Conservation (phyloP, 1,139 yeast species). For the Candida sp. region DNA sequence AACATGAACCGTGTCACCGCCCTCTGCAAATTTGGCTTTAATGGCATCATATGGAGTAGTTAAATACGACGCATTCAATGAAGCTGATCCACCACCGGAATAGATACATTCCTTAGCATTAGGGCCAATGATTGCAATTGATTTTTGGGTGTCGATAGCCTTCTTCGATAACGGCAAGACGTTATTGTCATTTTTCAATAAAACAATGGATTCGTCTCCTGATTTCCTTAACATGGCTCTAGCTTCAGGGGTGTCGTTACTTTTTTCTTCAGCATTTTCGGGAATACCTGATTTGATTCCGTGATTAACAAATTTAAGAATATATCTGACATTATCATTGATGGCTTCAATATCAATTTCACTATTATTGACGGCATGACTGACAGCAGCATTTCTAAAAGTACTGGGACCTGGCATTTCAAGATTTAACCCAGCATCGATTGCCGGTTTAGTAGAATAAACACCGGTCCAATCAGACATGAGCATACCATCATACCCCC, state of each 20-base stretch:
- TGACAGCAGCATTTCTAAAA: conserved; percentile 34
- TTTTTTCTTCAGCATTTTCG: conserved; percentile 20
- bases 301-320: conserved; percentile 42
- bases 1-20: conserved; percentile 9
- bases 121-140: conserved; percentile 27
- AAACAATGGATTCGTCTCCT: conserved; percentile 48
- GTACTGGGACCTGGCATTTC: conserved; percentile 62
- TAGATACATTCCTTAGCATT: conserved; percentile 21
- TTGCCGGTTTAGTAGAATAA: conserved; percentile 40
- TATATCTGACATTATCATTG: conserved; percentile 41
- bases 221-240: conserved; percentile 35
- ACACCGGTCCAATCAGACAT: conserved; percentile 65
- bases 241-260: conserved; percentile 37
- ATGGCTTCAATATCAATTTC: conserved; percentile 24
- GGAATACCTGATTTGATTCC: conserved; percentile 32
- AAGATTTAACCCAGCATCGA: conserved; percentile 51
- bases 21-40: conserved; percentile 6
- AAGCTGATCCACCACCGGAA: conserved; percentile 30
- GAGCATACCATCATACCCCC: conserved; percentile 43
- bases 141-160: conserved; percentile 7
- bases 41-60: conserved; percentile 25
- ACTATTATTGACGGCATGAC: conserved; percentile 23
- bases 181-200: conserved; percentile 45
- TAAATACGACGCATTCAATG: conserved; percentile 20
- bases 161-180: conserved; percentile 34